Evolutionary conservation across 371 early-diverging fungal genomes (phyloP), one percentile per base, ranked within the genome.

Genomic region (Mortierella sp.): DNA sequence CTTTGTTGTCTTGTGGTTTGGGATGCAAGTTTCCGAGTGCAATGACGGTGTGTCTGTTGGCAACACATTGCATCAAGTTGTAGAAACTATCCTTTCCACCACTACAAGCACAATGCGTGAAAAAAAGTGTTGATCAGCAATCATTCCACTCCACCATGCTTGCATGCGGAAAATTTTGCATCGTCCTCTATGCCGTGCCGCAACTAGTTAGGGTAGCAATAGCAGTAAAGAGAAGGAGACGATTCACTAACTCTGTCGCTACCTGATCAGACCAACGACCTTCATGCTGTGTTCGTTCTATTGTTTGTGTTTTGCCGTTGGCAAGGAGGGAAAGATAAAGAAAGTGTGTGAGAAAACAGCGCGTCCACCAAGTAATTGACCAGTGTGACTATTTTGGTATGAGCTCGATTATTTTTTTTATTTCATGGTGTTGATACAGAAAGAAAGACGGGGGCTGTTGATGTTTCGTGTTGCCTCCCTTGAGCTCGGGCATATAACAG

Each of bases 71-170:
- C 92, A 98, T 92, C 92, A 98, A 92, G 81, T 98, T 97, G 87
- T 95, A 99, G 80, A 96, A 95, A 86, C 97, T 97, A 86, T 99
- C 99, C 89, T 99, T 99, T 50, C 99, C 99, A 44, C 99, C 99
- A 86, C 99, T 97, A 43, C 13, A 39, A 52, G 4, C 16, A 31
- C 43, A 73, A n/a, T 74, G 31, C 5, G 31, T 14, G 34, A 34
- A 34, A 58, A 16, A 31, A 29, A 22, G 34, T 31, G 34, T n/a
- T n/a, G n/a, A n/a, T n/a, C n/a, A 10, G 50, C 2, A 24, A 50
- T 50, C 50, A n/a, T 22, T n/a, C 6, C 5, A 0, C 14, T 45
- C 2, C 4, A 41, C 26, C n/a, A 43, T 10, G 52, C 2, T 14
- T 34, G 43, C 37, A 47, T 31, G 7, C 19, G 41, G 41, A 64